Base-by-base conservation (phyloP, 768 basidiomycete species). In the Sistotremastrum niveocremeum region DNA sequence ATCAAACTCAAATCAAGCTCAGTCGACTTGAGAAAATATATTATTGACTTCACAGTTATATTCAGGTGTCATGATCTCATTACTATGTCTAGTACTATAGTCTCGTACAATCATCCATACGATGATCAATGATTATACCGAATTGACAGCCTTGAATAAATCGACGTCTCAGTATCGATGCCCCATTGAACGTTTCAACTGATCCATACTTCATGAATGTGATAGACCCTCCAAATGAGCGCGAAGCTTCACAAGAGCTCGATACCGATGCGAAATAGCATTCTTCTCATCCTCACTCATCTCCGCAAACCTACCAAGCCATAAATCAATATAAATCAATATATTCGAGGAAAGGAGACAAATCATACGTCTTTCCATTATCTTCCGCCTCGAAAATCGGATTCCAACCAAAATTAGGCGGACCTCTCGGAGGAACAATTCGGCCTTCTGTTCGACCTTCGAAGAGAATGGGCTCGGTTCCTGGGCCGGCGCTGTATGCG, bases 331-430 rank as follows among this genome's bases (percentile, higher is more conserved):
- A 20, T 37, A 6, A 4, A 11, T 4, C 3, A 30, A 45, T 37
- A 12, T 44, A 43, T 42, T 29, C 38, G 33, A 42, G 7, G 8
- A 36, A 34, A 40, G 37, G 31, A 45, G 30, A 6, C 20, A 45
- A 48, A 54, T 57, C 70, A 48, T 49, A 93, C 84, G 93, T 98
- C 61, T 78, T 69, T 5, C 80, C 79, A 12, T 73, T 79, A 7
- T 76, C 81, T 42, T 75, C 69, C 0, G 84, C 85, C 58, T 90
- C 76, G 57, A 94, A 95, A 6, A 84, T 64, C 0, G 89, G 70
- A 62, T 94, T 89, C 90, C 91, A 97, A 28, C 94, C 94, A 57
- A 97, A 97, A 8, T 73, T 62, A 31, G 69, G 65, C 0, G 79
- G 72, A 0, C 94, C 94, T 39, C 93, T 65, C 1, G 93, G 73